A percentile compares a stretch with the other conserved stretches of the same genome.
These are phyloP conservation scores for Rhynchospora pubera DNA, from an alignment of 176 grass and related monocot genomes.

Conservation along the genomic window DNA sequence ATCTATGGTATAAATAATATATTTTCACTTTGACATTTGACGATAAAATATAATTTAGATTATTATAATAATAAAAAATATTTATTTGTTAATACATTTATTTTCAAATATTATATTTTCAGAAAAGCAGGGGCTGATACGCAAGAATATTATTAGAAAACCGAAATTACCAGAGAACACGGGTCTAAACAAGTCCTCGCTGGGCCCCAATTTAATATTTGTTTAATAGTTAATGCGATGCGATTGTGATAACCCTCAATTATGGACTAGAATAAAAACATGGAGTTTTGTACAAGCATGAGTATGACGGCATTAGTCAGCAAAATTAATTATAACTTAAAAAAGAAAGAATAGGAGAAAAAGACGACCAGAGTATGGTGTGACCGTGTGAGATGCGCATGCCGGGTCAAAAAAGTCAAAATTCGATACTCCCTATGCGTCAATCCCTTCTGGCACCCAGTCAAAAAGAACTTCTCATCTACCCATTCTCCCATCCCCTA, in stretches of 20 bases:
- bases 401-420: slow-evolving; percentile 33
- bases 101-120: too few relatives aligned
- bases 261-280: background rate
- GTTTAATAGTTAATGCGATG: background rate
- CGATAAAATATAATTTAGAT: too few relatives aligned
- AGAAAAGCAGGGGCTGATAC: background rate
- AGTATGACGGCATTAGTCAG: background rate
- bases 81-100: background rate
- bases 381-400: background rate
- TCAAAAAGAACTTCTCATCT: slow-evolving; percentile 23
- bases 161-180: background rate
- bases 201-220: background rate
- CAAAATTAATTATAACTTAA: background rate
- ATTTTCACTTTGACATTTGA: too few relatives aligned
- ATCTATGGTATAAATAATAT: too few relatives aligned
- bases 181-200: background rate
- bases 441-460: slow-evolving; percentile 15
- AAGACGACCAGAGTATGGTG: background rate
- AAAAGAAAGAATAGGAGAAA: background rate
- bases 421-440: slow-evolving; percentile 22
- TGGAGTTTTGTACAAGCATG: background rate
- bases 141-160: background rate
- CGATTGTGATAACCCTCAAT: background rate
- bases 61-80: background rate
- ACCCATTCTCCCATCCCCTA: slow-evolving; percentile 1